Evolutionary conservation across 2,329 filamentous ascomycete genomes (phyloP), one percentile per base, ranked within the genome.

Genomic region (Coniosporium uncinatum): DNA sequence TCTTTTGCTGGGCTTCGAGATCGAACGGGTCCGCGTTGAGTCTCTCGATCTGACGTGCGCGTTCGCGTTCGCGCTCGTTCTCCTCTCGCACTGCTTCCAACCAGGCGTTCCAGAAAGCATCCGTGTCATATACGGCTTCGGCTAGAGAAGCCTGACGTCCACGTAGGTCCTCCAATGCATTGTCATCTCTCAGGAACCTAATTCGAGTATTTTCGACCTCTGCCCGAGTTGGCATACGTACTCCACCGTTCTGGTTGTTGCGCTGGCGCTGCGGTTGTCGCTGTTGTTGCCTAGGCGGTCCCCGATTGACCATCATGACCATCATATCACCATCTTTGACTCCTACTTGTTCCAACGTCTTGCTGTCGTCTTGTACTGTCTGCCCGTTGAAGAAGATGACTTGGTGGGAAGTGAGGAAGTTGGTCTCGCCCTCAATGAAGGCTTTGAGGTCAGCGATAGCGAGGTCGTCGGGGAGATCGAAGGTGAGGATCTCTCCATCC

Each of bases 21-120:
- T 98, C 91, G 66, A 97, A 96, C 1, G 91, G 90, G 55, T 98
- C 93, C 8, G 89, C 85, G 59, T 97, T 96, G 46, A 97, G 73
- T 55, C 85, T 75, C 46, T 83, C 82, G 52, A 96, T 90, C 60
- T 91, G 82, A 40, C 86, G 81, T 60, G 90, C 81, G 45, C 91
- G 84, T 60, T 90, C 83, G 21, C 76, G 74, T 46, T 90, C 83
- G 43, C 83, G 78, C 42, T 85, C 76, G 39, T 81, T 76, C 54
- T 94, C 85, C 42, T 81, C 75, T 44, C 83, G 76, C 49, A 83
- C 76, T 59, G 83, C 81, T 45, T 79, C 74, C 41, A 75, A 68
- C 56, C 86, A 84, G 31, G 88, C 73, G 47, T 87, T 76, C 27
- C 83, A 79, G 62, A 96, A 98, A 40, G 79, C 79, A 50, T 74